Conservation (phyloP, 2,329 filamentous ascomycete species). For the Camillea tinctor region DNA sequence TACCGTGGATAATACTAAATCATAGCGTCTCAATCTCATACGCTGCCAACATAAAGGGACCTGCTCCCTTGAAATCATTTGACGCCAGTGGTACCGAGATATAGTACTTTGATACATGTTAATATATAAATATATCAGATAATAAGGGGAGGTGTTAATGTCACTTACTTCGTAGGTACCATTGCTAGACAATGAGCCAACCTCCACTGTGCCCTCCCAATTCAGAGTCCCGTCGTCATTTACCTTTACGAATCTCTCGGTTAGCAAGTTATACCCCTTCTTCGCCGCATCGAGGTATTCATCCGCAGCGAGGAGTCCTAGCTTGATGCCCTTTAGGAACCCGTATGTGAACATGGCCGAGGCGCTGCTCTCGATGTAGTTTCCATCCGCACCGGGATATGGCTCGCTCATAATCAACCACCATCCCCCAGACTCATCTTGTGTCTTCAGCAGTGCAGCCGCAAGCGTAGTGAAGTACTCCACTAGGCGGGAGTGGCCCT, state of each 20-base stretch:
- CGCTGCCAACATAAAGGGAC: conserved; percentile 39
- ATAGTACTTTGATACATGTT: conserved; percentile 39
- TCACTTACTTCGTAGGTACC: conserved; percentile 47
- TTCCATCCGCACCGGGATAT: conserved; percentile 47
- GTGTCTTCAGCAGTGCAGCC: conserved; percentile 39
- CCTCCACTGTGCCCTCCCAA: conserved; percentile 51
- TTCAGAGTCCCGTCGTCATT: conserved; percentile 46
- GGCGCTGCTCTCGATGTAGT: conserved; percentile 61
- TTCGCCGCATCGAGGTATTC: conserved; percentile 38
- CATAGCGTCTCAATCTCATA: conserved; percentile 32
- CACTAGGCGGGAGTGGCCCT: conserved; percentile 37
- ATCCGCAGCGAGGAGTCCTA: conserved; percentile 34
- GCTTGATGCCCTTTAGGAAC: conserved; percentile 44
- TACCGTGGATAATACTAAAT: neutral
- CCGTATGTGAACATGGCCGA: conserved; percentile 58
- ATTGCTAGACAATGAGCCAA: conserved; percentile 48
- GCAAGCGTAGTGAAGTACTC: conserved; percentile 42
- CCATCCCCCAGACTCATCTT: conserved; percentile 51
- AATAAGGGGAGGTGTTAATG: neutral
- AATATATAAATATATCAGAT: neutral
- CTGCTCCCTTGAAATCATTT: conserved; percentile 39
- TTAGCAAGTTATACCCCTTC: conserved; percentile 44
- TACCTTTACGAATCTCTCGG: conserved; percentile 44
- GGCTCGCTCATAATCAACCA: conserved; percentile 55
- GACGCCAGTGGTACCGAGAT: conserved; percentile 36